Conservation (phyloP, 495 filamentous ascomycete species). For the Neurospora cerealis region DNA sequence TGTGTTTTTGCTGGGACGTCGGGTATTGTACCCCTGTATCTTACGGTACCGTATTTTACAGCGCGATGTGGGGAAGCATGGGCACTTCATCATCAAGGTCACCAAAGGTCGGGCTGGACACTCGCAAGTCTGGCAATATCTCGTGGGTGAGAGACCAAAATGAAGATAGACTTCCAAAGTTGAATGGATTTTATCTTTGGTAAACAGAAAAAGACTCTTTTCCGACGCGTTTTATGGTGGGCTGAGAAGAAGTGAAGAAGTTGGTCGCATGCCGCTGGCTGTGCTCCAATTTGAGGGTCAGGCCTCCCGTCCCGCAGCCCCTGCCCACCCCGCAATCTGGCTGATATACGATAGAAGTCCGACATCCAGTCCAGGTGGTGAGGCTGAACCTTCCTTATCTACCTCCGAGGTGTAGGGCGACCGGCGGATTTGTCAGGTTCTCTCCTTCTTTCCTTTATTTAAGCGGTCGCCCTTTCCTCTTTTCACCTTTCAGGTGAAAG, state of each 20-base stretch:
- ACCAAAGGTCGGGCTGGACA: background rate
- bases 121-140: background rate
- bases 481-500: background rate
- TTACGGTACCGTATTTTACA: background rate
- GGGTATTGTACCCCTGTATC: background rate
- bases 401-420: no score
- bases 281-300: background rate
- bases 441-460: background rate
- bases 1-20: background rate
- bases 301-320: no score
- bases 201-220: background rate
- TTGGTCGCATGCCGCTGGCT: background rate
- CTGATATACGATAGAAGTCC: background rate
- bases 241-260: background rate
- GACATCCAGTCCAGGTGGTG: background rate
- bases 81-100: background rate
- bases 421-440: background rate
- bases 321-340: background rate
- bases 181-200: background rate
- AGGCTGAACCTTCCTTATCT: background rate
- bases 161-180: rapidly evolving
- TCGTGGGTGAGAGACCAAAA: background rate
- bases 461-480: background rate
- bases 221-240: background rate
- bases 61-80: background rate